Evolutionary conservation across 2,329 filamentous ascomycete genomes (phyloP).

Genomic region (Verruconis gallopava): DNA sequence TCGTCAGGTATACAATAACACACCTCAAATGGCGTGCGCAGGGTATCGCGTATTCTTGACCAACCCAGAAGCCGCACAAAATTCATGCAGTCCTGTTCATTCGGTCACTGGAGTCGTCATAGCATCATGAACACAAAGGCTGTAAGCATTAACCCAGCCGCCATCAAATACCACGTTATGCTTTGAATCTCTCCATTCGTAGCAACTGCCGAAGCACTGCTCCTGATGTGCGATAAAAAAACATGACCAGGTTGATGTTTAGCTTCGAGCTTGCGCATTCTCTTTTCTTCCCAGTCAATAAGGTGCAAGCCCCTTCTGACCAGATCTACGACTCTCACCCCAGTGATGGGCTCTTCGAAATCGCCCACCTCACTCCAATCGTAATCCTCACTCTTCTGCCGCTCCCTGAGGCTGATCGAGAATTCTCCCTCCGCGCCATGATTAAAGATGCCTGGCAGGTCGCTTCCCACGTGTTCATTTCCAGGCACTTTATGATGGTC

Average conservation of each 20-base stretch:
- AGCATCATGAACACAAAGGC: slow-evolving; percentile 4
- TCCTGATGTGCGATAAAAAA: background rate
- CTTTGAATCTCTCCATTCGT: background rate
- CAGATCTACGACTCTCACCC: slow-evolving; percentile 5
- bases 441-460: background rate
- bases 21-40: too few relatives aligned
- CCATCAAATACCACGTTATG: slow-evolving; percentile 2
- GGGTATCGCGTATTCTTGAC: too few relatives aligned
- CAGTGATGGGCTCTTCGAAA: background rate
- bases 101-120: slow-evolving; percentile 1
- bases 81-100: too few relatives aligned
- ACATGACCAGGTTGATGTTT: background rate
- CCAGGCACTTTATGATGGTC: background rate
- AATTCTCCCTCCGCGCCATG: background rate
- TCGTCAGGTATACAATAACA: too few relatives aligned
- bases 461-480: background rate
- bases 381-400: background rate
- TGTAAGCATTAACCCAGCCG: slow-evolving; percentile 1
- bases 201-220: background rate
- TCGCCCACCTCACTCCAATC: background rate
- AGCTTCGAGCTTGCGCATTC: background rate
- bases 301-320: slow-evolving; percentile 3
- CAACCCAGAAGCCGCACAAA: too few relatives aligned
- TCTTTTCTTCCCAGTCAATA: background rate
- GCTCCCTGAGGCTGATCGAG: background rate